Conservation (phyloP, 768 basidiomycete genomes). For the Rhizopogon vesiculosus region DNA sequence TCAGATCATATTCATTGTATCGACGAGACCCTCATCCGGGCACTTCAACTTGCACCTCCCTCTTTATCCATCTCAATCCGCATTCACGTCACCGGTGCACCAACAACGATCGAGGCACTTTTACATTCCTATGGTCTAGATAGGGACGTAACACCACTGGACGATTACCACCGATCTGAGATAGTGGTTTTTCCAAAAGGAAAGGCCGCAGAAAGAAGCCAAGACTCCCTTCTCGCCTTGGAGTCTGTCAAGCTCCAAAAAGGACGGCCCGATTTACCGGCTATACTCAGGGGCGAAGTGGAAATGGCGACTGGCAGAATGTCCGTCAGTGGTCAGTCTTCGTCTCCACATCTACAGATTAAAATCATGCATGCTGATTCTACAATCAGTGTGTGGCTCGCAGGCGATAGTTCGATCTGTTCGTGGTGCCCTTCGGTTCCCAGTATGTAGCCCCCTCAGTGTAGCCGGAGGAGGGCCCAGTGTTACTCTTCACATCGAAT, state of each 20-base stretch:
- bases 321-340: conserved; percentile 38
- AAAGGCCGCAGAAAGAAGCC: neutral
- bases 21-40: conserved; percentile 11
- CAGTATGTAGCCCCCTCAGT: conserved; percentile 25
- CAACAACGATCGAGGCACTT: neutral
- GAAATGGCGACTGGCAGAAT: conserved; percentile 25
- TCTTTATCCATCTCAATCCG: conserved; percentile 13
- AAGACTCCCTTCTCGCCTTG: neutral
- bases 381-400: conserved; percentile 40
- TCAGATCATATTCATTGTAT: conserved; percentile 11
- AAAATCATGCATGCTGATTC: neutral
- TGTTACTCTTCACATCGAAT: conserved; percentile 41
- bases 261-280: conserved; percentile 38
- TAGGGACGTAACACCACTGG: neutral
- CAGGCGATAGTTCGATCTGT: conserved; percentile 30
- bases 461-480: conserved; percentile 41
- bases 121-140: conserved; percentile 4
- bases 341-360: neutral
- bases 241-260: conserved; percentile 19
- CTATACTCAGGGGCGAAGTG: conserved; percentile 32
- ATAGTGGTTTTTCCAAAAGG: neutral
- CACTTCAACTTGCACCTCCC: conserved; percentile 9
- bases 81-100: conserved; percentile 9
- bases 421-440: conserved; percentile 29
- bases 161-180: neutral